Conservation (phyloP, 805 yeast genomes). For the Brettanomyces custersianus region DNA sequence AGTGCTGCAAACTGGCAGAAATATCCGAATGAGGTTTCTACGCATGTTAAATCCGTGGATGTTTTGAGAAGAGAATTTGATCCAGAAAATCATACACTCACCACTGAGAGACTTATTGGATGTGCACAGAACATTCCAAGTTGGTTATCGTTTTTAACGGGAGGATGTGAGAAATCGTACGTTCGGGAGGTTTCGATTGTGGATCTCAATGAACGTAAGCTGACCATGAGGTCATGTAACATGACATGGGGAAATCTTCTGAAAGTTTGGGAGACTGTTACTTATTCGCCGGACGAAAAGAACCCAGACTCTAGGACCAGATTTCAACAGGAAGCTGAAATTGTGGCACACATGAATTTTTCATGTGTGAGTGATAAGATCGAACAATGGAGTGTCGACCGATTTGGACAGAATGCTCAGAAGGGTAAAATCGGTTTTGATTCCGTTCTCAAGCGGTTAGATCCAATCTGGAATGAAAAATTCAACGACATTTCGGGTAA, state of each 20-base stretch:
- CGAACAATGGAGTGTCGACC: slow-evolving; percentile 86
- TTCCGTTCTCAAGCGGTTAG: slow-evolving; percentile 49
- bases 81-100: slow-evolving; percentile 40
- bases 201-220: slow-evolving; percentile 52
- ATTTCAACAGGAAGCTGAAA: slow-evolving; percentile 78
- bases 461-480: slow-evolving; percentile 24
- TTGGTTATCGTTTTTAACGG: slow-evolving; percentile 70
- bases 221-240: slow-evolving; percentile 79
- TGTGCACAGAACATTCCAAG: slow-evolving; percentile 79
- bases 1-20: slow-evolving; percentile 96
- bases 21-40: slow-evolving; percentile 88
- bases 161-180: slow-evolving; percentile 63
- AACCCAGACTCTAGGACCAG: slow-evolving; percentile 44
- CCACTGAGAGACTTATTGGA: slow-evolving; percentile 82
- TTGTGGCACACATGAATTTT: slow-evolving; percentile 75
- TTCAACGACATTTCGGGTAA: slow-evolving; percentile 18
- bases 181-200: slow-evolving; percentile 87
- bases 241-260: slow-evolving; percentile 70
- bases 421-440: slow-evolving; percentile 84
- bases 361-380: slow-evolving; percentile 64
- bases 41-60: slow-evolving; percentile 93
- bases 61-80: slow-evolving; percentile 67
- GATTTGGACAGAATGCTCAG: slow-evolving; percentile 81
- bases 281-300: slow-evolving; percentile 58
- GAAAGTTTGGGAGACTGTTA: slow-evolving; percentile 81